These are phyloP conservation scores for Populus trichocarpa DNA, from an alignment of 441 rosid species.

Conservation along the genomic window DNA sequence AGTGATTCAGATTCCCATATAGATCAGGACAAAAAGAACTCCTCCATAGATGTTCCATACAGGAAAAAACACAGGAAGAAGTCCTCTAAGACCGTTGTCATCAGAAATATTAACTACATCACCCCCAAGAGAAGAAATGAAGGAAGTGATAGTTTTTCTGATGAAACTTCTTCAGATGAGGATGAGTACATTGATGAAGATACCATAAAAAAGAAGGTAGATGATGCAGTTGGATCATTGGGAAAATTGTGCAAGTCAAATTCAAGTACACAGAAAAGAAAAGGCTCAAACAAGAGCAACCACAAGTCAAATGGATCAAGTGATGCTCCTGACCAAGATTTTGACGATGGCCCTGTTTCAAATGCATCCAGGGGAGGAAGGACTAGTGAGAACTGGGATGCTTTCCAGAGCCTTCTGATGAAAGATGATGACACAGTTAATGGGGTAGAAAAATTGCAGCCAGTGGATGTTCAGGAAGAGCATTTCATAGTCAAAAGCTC, in stretches of 20 bases:
- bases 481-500: conserved; percentile 35
- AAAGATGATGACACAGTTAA: conserved; percentile 37
- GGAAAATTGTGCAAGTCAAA: conserved; percentile 34
- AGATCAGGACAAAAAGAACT: conserved; percentile 41
- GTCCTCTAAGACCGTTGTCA: conserved; percentile 67
- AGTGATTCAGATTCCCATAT: conserved; percentile 46
- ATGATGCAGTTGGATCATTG: conserved; percentile 53
- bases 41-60: conserved; percentile 34
- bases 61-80: conserved; percentile 52
- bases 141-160: conserved; percentile 35
- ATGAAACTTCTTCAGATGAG: conserved; percentile 42
- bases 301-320: conserved; percentile 16
- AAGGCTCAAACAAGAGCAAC: conserved; percentile 21
- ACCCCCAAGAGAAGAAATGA: conserved; percentile 63
- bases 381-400: conserved; percentile 60
- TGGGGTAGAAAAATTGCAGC: conserved; percentile 19
- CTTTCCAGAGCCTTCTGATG: conserved; percentile 68
- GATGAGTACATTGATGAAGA: conserved; percentile 47
- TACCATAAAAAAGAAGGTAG: conserved; percentile 49
- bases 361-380: conserved; percentile 28
- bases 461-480: conserved; percentile 33
- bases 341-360: conserved; percentile 24
- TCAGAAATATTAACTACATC: conserved; percentile 82
- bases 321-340: conserved; percentile 26
- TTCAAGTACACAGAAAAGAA: conserved; percentile 31